Evolutionary conservation across 495 filamentous ascomycete species (phyloP), one percentile per base, ranked within the genome.

Genomic region (Penicillium pulvis): DNA sequence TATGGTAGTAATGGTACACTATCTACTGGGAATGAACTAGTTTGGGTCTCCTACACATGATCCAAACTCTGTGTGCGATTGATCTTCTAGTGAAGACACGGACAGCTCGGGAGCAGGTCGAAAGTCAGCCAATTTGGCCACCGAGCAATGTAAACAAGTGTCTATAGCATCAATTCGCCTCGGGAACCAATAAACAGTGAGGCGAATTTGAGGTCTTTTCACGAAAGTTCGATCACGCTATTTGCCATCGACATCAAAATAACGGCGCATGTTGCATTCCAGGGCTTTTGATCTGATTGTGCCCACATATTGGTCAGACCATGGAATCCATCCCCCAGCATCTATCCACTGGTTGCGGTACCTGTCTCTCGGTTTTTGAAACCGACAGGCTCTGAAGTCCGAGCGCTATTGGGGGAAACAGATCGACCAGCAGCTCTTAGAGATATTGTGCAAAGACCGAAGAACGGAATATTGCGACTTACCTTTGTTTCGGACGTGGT

Each of bases 241-340:
- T 67, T 70, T 55, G 66, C 66, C 69, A 60, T 65, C 57, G 43
- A 55, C 59, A 54, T 45, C 16, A 33, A 50, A 39, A 11, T 7
- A 49, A 55, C 23, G 48, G 49, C 16, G 47, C 39, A 6, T 23
- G 45, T 61, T 65, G 52, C 57, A 68, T 63, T 54, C 23, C 46
- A 31, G 16, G 49, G 48, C 53, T 55, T 35, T 20, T 19, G 19
- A 41, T 39, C 41, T 45, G 26, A 28, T 23, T 17, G 23, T 17
- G 9, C 20, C 20, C 47, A 8, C 17, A 55, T 44, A 69, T 67
- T 69, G 61, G 55, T n/a, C 42, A 53, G 47, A 54, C 60, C 61
- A 53, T 35, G 49, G 35, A 17, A 43, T 41, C 10, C 31, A 14
- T 11, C 11, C 61, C 55, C 57, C 57, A 53, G 55, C 44, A 45